phyloP scores from a whole-genome alignment of 208 protist genomes.

The Trypanosoma melophagium region DNA sequence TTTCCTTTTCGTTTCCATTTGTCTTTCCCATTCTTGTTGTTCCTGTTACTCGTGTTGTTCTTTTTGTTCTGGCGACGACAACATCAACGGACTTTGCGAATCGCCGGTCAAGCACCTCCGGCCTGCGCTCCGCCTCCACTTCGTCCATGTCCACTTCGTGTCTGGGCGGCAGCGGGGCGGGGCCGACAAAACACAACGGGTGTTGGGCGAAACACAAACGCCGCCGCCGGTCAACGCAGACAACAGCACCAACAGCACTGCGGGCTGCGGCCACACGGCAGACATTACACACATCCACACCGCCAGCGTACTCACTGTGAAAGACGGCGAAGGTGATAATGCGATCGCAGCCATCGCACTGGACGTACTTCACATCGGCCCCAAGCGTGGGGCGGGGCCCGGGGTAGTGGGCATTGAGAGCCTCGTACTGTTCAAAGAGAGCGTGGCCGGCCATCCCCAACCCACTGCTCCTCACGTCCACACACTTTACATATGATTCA shows the following conservation, averaged over 20 bases:
- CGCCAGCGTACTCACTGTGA: constrained; percentile 17
- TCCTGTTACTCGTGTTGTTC: neutral
- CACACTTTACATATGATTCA: neutral
- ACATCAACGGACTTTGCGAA: constrained; percentile 23
- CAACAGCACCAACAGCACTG: neutral
- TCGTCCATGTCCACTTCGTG: constrained; percentile 20
- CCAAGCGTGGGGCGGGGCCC: constrained; percentile 11
- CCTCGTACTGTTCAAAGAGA: constrained; percentile 19
- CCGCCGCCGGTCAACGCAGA: neutral
- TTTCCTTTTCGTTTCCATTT: neutral
- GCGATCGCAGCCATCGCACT: constrained; percentile 31
- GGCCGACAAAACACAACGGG: constrained; percentile 15
- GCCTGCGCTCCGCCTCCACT: constrained; percentile 9
- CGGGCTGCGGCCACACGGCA: constrained; percentile 20
- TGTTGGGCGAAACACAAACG: constrained; percentile 5
- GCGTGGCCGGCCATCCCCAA: constrained; percentile 3
- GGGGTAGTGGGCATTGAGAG: constrained; percentile 16
- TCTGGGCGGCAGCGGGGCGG: constrained; percentile 9
- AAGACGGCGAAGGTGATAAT: constrained; percentile 31
- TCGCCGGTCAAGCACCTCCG: neutral
- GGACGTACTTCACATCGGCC: constrained; percentile 27
- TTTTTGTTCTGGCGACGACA: neutral
- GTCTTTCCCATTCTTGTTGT: too few species aligned
- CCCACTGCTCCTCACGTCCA: neutral
- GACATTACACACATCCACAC: constrained; percentile 32